A percentile compares a stretch with the other conserved stretches of the same genome.
Evolutionary conservation across 163 green algal genomes (phyloP).

Genomic region (Chloromonas sp.): DNA sequence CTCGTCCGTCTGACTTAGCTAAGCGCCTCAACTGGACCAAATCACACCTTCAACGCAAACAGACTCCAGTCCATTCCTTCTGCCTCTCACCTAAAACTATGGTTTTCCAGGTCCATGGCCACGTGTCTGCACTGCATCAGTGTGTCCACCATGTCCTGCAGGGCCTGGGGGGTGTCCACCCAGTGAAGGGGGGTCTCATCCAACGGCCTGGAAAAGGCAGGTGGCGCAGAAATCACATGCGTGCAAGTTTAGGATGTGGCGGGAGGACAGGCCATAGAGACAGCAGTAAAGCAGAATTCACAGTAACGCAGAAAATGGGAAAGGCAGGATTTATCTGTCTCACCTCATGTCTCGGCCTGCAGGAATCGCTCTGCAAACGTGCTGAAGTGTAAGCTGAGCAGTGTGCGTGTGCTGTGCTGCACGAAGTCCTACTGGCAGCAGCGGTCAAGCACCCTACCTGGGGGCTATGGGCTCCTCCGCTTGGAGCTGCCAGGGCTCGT

Average conservation of each 20-base stretch:
- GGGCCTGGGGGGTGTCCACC: slow-evolving; percentile 47
- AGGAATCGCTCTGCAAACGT: not conserved
- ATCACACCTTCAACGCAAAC: no score
- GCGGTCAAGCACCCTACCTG: not conserved
- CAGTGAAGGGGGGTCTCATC: slow-evolving; percentile 49
- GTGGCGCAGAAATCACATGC: not conserved
- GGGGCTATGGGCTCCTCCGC: not conserved
- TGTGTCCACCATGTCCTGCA: slow-evolving; percentile 32
- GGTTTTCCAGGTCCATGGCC: slow-evolving; percentile 86
- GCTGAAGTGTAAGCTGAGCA: not conserved
- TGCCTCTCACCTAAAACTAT: slow-evolving; percentile 47
- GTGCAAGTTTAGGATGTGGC: not conserved
- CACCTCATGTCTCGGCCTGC: not conserved
- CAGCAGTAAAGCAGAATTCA: not conserved
- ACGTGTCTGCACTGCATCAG: slow-evolving; percentile 51
- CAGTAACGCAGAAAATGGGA: not conserved
- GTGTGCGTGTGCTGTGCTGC: no score
- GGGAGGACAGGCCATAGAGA: not conserved
- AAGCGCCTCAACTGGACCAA: no score
- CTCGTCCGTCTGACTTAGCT: no score
- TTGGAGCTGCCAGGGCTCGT: slow-evolving; percentile 25
- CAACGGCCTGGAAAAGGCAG: slow-evolving; percentile 11
- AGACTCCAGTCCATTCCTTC: slow-evolving; percentile 23
- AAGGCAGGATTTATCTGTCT: not conserved
- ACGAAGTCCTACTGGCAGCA: no score